These are phyloP conservation scores for Naegleria gruberi DNA, from an alignment of 208 protist species.

Conservation along the genomic window DNA sequence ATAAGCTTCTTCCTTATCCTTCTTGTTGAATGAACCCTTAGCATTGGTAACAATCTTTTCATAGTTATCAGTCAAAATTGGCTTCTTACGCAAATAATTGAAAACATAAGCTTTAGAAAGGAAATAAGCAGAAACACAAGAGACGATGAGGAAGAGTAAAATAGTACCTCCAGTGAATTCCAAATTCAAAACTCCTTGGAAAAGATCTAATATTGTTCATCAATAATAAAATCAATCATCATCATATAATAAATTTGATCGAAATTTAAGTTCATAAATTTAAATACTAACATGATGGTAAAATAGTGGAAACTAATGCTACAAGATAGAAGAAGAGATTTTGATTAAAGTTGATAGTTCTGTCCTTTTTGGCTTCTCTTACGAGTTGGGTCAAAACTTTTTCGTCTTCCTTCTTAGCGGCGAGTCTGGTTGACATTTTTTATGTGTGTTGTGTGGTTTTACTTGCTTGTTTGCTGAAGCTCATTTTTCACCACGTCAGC, in stretches of 20 bases:
- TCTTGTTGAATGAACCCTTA: not conserved
- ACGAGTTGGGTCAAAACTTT: not conserved
- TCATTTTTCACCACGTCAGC: not conserved
- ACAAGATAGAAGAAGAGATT: conserved; percentile 10
- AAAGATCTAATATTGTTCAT: not conserved
- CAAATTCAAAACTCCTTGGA: not conserved
- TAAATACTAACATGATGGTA: conserved; percentile 4
- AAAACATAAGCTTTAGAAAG: not conserved
- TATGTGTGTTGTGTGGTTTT: not conserved
- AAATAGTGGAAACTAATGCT: not conserved
- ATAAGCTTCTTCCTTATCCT: not conserved
- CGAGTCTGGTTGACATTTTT: not conserved
- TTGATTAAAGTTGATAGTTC: not conserved
- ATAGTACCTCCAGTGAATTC: not conserved
- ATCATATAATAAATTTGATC: not conserved
- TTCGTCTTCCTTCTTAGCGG: not conserved
- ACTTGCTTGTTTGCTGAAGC: not conserved
- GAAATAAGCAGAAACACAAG: not conserved
- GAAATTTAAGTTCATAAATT: not conserved
- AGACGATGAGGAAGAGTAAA: not conserved
- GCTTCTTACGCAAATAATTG: not conserved
- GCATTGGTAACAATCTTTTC: not conserved
- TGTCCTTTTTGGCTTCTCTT: not conserved
- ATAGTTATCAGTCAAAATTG: not conserved
- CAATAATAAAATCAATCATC: no score